Conservation (phyloP, 2,329 filamentous ascomycete genomes). For the Aspergillus oerlinghausenensis region DNA sequence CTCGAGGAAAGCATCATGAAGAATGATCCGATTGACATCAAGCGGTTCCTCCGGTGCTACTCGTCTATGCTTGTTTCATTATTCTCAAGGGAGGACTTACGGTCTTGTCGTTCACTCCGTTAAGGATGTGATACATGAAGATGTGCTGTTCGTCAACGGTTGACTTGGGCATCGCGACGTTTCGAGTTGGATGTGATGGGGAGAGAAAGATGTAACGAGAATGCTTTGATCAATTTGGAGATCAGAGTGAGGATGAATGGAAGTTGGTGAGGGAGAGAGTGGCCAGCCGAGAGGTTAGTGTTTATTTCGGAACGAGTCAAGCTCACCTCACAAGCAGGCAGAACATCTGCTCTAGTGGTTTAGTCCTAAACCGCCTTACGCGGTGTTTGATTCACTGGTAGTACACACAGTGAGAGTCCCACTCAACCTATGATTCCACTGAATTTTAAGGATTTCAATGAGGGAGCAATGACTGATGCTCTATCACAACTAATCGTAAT, state of each 20-base stretch:
- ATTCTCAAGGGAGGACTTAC: not conserved
- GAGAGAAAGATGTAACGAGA: not conserved
- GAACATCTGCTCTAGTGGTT: not conserved
- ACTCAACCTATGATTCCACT: not conserved
- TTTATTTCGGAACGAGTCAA: not conserved
- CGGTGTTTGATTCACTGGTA: not conserved
- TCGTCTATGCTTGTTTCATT: not conserved
- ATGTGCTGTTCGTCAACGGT: not conserved
- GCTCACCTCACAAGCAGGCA: not conserved
- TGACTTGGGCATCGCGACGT: not conserved
- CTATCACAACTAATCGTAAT: conserved; percentile 18
- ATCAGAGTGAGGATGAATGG: not conserved
- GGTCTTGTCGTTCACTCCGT: not conserved
- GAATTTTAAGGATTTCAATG: not conserved
- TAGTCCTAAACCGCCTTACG: not conserved
- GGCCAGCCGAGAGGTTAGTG: not conserved
- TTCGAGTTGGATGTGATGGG: not conserved
- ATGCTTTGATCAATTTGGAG: not conserved
- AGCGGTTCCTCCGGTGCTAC: not conserved
- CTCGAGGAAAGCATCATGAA: not conserved
- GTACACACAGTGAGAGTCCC: not conserved
- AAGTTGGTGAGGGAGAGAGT: not conserved
- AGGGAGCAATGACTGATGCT: not conserved
- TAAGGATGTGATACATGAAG: not conserved
- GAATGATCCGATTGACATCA: not conserved